Conservation (phyloP, 169 alveolate genomes). For the Cyclospora cayetanensis region DNA sequence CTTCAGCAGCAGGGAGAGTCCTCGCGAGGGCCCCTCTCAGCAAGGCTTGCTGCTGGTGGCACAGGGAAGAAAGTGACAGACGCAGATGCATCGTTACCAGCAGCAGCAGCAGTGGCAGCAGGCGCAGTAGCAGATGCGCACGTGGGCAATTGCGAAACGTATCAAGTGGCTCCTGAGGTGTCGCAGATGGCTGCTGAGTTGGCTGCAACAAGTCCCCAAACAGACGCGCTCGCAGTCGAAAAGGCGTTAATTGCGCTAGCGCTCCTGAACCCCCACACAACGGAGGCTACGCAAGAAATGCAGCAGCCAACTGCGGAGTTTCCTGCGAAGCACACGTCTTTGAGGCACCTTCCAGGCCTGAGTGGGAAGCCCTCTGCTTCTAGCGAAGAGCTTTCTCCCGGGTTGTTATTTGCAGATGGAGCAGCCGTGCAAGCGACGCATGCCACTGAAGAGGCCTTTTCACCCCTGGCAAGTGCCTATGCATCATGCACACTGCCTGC, state of each 20-base stretch:
- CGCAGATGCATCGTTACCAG: not conserved
- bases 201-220: not conserved
- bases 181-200: not conserved
- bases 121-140: not conserved
- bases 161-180: not conserved
- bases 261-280: not conserved
- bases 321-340: too few species aligned
- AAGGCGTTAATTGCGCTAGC: not conserved
- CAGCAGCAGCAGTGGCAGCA: not conserved
- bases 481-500: too few species aligned
- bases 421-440: too few species aligned
- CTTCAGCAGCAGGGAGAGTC: not conserved
- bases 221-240: not conserved
- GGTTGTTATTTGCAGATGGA: too few species aligned
- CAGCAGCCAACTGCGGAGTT: too few species aligned
- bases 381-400: too few species aligned
- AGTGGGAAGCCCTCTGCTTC: too few species aligned
- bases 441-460: too few species aligned
- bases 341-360: too few species aligned
- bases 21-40: not conserved
- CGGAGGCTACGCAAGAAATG: not conserved
- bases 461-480: too few species aligned
- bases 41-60: not conserved
- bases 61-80: not conserved
- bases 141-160: not conserved